A percentile compares a stretch with the other conserved stretches of the same genome.
Conservation (phyloP, 495 filamentous ascomycete genomes). For the Penicillium coprophilum region DNA sequence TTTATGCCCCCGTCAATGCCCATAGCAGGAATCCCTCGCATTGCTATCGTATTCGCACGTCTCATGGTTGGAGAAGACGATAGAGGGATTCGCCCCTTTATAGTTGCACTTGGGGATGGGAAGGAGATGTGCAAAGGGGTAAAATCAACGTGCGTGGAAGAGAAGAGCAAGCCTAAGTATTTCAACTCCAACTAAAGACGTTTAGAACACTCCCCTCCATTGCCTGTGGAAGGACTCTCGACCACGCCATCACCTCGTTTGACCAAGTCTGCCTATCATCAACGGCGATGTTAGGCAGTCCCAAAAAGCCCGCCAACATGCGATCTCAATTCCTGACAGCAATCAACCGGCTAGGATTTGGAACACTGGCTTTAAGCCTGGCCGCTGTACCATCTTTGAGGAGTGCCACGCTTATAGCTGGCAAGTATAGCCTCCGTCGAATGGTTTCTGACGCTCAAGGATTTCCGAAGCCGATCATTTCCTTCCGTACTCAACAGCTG, state of each 20-base stretch:
- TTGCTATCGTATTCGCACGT: conserved; percentile 32
- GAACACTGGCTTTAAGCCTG: conserved; percentile 30
- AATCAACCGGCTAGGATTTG: conserved; percentile 30
- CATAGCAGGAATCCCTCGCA: conserved; percentile 20
- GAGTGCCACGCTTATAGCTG: conserved; percentile 23
- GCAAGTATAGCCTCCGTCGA: conserved; percentile 33
- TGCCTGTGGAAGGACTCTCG: conserved; percentile 27
- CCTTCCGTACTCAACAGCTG: conserved; percentile 36
- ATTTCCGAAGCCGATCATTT: conserved; percentile 26
- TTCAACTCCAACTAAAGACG: no score
- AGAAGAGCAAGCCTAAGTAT: no score
- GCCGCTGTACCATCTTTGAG: conserved; percentile 27
- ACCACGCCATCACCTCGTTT: conserved; percentile 37
- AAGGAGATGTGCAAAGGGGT: conserved; percentile 30
- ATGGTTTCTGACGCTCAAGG: conserved; percentile 21
- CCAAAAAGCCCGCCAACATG: conserved; percentile 15
- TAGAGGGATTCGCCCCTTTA: conserved; percentile 32
- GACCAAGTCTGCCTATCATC: conserved; percentile 27
- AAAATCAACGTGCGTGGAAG: conserved; percentile 9
- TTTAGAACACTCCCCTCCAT: conserved; percentile 22
- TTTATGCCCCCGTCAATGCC: conserved; percentile 9
- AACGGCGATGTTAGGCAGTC: conserved; percentile 28
- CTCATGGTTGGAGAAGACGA: conserved; percentile 28
- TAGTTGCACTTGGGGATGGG: conserved; percentile 29
- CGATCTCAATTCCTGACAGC: conserved; percentile 28